Evolutionary conservation across 148 eudicot genomes (phyloP).

Genomic region (Arbutus unedo): DNA sequence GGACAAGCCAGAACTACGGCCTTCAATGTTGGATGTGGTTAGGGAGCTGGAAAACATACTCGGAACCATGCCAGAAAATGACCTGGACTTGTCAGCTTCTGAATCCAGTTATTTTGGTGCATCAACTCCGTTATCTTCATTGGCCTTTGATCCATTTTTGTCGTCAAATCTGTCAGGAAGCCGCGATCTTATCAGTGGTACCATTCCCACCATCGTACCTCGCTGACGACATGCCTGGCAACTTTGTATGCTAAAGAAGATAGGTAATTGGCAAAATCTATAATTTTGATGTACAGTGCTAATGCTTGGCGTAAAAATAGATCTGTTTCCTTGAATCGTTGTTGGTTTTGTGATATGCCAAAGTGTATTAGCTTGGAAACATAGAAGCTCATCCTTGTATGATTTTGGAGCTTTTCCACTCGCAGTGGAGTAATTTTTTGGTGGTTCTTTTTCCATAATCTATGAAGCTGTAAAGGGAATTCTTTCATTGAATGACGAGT

Average conservation of each 20-base stretch:
- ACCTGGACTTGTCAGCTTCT: constrained; percentile 29
- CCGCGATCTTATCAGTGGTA: constrained; percentile 40
- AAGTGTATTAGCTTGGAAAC: background rate
- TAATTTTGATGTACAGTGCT: constrained; percentile 2
- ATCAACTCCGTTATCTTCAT: constrained; percentile 25
- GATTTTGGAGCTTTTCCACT: background rate
- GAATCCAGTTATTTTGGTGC: constrained; percentile 26
- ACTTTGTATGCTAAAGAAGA: background rate
- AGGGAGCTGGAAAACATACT: constrained; percentile 65
- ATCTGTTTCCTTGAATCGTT: background rate
- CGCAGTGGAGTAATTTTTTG: too few species aligned
- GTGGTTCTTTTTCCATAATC: too few species aligned
- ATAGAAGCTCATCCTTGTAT: background rate
- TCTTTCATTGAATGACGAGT: too few species aligned
- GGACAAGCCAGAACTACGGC: constrained; percentile 58
- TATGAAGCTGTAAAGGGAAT: too few species aligned
- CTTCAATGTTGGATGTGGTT: constrained; percentile 73
- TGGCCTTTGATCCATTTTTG: constrained; percentile 23
- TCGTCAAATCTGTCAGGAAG: constrained; percentile 50
- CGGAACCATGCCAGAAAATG: constrained; percentile 42
- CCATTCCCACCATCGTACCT: constrained; percentile 36
- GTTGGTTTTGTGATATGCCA: background rate
- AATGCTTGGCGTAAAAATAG: background rate
- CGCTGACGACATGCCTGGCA: constrained; percentile 33
- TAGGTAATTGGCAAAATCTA: background rate